phyloP scores from a whole-genome alignment of 2,329 filamentous ascomycete species.

The Botrytis fragariae region DNA sequence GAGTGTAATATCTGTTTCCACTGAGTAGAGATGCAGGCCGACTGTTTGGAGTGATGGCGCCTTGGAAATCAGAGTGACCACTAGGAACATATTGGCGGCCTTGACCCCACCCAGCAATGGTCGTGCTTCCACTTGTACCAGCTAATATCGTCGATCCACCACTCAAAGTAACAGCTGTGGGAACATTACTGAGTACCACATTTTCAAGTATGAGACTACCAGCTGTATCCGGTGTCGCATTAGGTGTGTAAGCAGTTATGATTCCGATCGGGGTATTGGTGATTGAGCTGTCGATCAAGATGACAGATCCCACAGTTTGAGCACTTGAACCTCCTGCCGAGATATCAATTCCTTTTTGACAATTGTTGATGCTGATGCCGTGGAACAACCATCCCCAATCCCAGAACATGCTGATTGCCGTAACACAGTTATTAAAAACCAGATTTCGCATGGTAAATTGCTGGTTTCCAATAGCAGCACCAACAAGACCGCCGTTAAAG shows the following conservation, averaged over 20 bases:
- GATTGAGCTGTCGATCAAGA: conserved; percentile 54
- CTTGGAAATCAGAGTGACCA: conserved; percentile 44
- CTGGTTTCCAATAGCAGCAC: conserved; percentile 61
- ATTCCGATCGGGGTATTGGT: conserved; percentile 50
- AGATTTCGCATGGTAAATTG: conserved; percentile 61
- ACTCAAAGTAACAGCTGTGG: conserved; percentile 39
- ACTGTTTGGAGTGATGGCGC: conserved; percentile 40
- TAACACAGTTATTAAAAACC: conserved; percentile 45
- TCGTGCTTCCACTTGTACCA: conserved; percentile 21
- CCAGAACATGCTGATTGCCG: conserved; percentile 57
- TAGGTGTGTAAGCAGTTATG: conserved; percentile 49
- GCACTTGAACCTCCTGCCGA: conserved; percentile 42
- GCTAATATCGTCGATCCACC: conserved; percentile 24
- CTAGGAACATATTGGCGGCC: conserved; percentile 52
- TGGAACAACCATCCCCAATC: conserved; percentile 59
- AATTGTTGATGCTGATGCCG: conserved; percentile 51
- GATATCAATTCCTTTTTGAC: conserved; percentile 52
- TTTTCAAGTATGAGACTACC: conserved; percentile 21
- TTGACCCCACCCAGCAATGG: conserved; percentile 15
- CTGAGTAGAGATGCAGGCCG: conserved; percentile 13
- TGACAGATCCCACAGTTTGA: conserved; percentile 54
- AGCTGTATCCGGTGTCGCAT: conserved; percentile 42
- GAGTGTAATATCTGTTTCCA: conserved; percentile 41
- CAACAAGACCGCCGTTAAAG: conserved; percentile 60
- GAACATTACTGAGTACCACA: conserved; percentile 17